These are phyloP conservation scores for Tanacetum coccineum DNA, from an alignment of 129 eudicot genomes.

Conservation along the genomic window DNA sequence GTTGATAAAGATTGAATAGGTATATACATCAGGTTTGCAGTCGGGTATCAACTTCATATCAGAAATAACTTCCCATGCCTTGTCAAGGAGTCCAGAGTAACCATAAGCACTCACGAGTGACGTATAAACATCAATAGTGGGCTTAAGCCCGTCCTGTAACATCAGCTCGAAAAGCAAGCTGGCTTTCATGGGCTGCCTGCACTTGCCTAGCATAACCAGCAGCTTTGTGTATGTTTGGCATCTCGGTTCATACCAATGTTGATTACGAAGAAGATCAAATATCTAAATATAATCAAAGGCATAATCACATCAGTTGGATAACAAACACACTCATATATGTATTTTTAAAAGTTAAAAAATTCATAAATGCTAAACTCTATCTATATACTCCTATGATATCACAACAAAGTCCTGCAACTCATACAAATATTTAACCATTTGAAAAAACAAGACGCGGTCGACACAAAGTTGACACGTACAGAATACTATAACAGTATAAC, in stretches of 20 bases:
- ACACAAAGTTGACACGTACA: no score
- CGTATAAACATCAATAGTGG: constrained; percentile 75
- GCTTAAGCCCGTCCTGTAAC: constrained; percentile 70
- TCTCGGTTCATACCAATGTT: constrained; percentile 89
- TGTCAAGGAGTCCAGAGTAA: constrained; percentile 58
- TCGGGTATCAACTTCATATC: constrained; percentile 61
- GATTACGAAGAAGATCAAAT: constrained; percentile 88
- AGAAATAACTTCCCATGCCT: constrained; percentile 51
- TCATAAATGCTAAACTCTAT: neutral
- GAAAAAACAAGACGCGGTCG: no score
- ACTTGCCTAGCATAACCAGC: constrained; percentile 79
- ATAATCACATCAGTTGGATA: constrained; percentile 3
- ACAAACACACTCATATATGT: neutral
- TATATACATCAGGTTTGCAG: constrained; percentile 81
- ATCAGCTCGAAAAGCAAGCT: constrained; percentile 68
- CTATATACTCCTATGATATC: neutral
- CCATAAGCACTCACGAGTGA: constrained; percentile 87
- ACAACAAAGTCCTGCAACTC: no score
- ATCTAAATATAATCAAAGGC: constrained; percentile 42
- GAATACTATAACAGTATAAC: no score
- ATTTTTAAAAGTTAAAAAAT: neutral
- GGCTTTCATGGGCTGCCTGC: constrained; percentile 74
- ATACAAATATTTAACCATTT: no score
- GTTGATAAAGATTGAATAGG: constrained; percentile 70
- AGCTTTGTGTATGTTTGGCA: constrained; percentile 87